Conservation (phyloP, 2,329 filamentous ascomycete genomes). For the Pestalotiopsis sp. region DNA sequence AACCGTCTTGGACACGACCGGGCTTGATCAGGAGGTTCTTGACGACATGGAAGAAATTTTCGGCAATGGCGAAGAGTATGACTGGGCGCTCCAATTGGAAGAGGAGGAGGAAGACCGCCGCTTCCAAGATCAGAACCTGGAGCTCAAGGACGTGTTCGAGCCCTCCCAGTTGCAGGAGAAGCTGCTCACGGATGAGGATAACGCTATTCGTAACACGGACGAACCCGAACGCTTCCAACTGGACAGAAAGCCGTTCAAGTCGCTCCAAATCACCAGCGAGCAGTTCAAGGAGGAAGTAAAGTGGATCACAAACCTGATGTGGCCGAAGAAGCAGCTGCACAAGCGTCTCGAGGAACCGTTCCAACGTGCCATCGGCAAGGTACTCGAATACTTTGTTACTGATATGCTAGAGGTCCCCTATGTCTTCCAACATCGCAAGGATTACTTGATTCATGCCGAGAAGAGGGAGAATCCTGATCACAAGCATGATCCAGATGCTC, state of each 20-base stretch:
- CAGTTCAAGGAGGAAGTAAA: conserved; percentile 87
- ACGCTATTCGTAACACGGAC: conserved; percentile 83
- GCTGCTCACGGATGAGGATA: conserved; percentile 94
- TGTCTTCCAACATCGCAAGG: conserved; percentile 97
- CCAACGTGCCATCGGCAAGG: conserved; percentile 84
- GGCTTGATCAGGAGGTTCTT: conserved; percentile 87
- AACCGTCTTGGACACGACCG: conserved; percentile 75
- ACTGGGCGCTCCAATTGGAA: conserved; percentile 90
- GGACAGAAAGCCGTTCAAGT: conserved; percentile 84
- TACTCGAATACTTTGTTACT: conserved; percentile 91
- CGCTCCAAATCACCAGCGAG: conserved; percentile 77
- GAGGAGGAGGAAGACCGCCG: conserved; percentile 81
- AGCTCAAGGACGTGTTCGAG: conserved; percentile 97
- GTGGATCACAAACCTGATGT: conserved; percentile 91
- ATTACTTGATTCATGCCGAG: conserved; percentile 90
- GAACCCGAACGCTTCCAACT: conserved; percentile 94
- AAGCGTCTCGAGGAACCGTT: conserved; percentile 79
- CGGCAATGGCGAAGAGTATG: conserved; percentile 92
- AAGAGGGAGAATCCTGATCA: conserved; percentile 64
- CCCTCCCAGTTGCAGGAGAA: conserved; percentile 93
- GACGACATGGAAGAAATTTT: conserved; percentile 98
- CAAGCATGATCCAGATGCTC: conserved; percentile 68
- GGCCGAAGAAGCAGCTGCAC: conserved; percentile 80
- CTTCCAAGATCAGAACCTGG: conserved; percentile 79
- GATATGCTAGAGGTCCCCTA: conserved; percentile 96